These are phyloP conservation scores for Aurifilum marmelostoma DNA, from an alignment of 2,329 filamentous ascomycete genomes.

Conservation along the genomic window DNA sequence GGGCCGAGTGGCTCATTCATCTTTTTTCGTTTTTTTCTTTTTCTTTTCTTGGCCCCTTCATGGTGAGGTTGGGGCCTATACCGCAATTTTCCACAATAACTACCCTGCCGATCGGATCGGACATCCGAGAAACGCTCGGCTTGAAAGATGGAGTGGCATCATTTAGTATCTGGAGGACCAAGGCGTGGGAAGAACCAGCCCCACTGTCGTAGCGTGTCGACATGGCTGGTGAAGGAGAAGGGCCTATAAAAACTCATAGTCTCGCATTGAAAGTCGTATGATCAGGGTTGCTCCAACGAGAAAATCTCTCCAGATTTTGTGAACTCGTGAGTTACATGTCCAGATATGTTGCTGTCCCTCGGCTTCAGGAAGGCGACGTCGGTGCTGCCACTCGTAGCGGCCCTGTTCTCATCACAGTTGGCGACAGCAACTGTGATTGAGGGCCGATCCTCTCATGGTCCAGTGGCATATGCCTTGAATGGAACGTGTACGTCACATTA, in stretches of 20 bases:
- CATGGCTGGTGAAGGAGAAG: neutral
- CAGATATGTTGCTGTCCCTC: neutral
- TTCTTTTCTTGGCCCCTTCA: neutral
- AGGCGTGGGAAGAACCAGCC: neutral
- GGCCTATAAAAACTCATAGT: neutral
- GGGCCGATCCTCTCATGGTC: neutral
- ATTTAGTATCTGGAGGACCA: neutral
- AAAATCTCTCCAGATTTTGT: neutral
- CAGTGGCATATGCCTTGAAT: conserved; percentile 4
- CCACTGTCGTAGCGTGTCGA: neutral
- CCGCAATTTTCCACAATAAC: neutral
- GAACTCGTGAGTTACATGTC: neutral
- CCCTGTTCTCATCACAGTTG: neutral
- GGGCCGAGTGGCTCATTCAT: too few species aligned
- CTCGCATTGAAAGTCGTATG: neutral
- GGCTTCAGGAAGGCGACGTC: neutral
- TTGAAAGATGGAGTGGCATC: neutral
- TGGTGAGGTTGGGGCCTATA: neutral
- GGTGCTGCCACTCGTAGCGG: neutral
- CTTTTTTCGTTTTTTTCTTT: neutral
- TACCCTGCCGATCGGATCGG: conserved; percentile 1
- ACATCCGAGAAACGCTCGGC: conserved; percentile 1
- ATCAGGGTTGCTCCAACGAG: neutral
- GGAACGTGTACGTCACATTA: conserved; percentile 10
- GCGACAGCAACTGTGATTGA: neutral